These are phyloP conservation scores for Trichoderma brevicompactum DNA, from an alignment of 2,329 filamentous ascomycete genomes.

Conservation along the genomic window DNA sequence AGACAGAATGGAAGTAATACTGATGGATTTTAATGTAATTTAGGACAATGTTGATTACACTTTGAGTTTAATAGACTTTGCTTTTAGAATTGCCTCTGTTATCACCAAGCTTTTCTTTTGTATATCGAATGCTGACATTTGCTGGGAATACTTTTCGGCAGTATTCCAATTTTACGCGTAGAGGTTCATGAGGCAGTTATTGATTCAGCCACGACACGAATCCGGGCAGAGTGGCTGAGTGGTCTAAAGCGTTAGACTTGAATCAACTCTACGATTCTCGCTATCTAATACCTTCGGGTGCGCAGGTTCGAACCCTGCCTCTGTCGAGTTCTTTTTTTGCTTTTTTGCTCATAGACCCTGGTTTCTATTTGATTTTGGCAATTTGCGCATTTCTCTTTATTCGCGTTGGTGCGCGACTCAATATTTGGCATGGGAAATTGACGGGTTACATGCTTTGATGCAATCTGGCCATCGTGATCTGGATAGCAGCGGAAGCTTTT, in stretches of 20 bases:
- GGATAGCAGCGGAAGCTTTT: no score
- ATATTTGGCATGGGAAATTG: no score
- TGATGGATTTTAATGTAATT: no score
- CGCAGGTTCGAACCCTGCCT: constrained; percentile 29
- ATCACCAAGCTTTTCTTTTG: no score
- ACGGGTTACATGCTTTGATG: no score
- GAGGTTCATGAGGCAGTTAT: neutral
- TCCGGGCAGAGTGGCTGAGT: constrained; percentile 28
- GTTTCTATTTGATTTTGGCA: neutral
- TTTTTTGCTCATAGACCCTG: neutral
- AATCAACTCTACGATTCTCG: constrained; percentile 25
- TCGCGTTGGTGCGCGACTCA: no score
- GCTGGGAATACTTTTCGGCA: no score
- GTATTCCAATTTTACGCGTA: accelerated
- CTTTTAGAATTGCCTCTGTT: no score
- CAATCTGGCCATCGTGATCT: no score
- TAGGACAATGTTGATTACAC: neutral
- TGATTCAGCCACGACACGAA: neutral
- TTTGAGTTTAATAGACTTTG: no score
- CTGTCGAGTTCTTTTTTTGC: constrained; percentile 26
- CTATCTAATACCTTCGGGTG: constrained; percentile 29
- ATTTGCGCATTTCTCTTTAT: neutral
- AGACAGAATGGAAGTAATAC: neutral
- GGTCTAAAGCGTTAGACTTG: constrained; percentile 30
- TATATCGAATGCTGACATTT: no score